Conservation (phyloP, 768 basidiomycete species). For the Phaeotremella fagi region DNA sequence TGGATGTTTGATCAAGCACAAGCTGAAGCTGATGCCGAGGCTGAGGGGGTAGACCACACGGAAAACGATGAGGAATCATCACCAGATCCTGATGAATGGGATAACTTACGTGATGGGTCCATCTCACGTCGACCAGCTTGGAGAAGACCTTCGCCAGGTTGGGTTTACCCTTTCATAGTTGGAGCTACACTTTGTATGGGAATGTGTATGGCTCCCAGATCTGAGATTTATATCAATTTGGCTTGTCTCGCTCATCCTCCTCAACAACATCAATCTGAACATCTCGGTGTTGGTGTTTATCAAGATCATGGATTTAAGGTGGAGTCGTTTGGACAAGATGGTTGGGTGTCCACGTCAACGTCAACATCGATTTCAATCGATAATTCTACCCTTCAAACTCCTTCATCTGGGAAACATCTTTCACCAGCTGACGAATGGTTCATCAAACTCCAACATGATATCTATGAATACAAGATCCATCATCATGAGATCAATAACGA, state of each 20-base stretch:
- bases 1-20: neutral
- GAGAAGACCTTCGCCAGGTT: conserved; percentile 28
- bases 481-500: neutral
- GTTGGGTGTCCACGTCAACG: neutral
- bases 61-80: conserved; percentile 4
- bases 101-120: conserved; percentile 17
- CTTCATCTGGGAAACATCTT: neutral
- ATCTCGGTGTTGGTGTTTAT: no score
- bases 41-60: neutral
- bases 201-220: conserved; percentile 41
- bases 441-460: conserved; percentile 28
- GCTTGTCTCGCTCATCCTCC: conserved; percentile 48
- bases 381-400: conserved; percentile 5
- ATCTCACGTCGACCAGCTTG: conserved; percentile 33
- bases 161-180: conserved; percentile 41
- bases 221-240: conserved; percentile 43
- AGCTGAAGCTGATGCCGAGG: neutral
- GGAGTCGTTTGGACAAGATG: neutral
- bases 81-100: conserved; percentile 13
- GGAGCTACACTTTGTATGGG: conserved; percentile 37
- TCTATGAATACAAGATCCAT: conserved; percentile 30
- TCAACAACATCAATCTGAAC: conserved; percentile 2
- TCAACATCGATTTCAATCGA: neutral
- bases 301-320: neutral
- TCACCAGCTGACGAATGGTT: conserved; percentile 41